phyloP scores from a whole-genome alignment of 2,329 filamentous ascomycete species.

The Apiospora rasikravindrae region DNA sequence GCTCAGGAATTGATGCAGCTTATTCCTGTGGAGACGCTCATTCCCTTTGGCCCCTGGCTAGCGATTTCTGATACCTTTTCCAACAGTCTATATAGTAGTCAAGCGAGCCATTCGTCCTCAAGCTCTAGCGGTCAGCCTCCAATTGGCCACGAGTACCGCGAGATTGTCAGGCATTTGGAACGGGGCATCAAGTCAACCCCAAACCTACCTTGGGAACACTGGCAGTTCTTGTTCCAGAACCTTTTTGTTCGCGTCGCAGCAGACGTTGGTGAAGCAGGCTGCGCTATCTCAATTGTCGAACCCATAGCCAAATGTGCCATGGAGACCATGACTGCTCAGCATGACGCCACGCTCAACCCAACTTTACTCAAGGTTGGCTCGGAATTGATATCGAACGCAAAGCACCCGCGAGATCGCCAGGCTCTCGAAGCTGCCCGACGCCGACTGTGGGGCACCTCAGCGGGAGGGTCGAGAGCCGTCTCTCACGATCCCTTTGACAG shows the following conservation, averaged over 20 bases:
- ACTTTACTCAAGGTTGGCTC: constrained; percentile 43
- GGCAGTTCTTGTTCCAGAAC: constrained; percentile 61
- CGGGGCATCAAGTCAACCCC: constrained; percentile 59
- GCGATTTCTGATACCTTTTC: constrained; percentile 54
- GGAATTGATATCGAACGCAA: constrained; percentile 53
- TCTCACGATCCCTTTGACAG: constrained; percentile 68
- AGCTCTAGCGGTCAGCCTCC: constrained; percentile 50
- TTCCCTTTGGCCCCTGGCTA: constrained; percentile 57
- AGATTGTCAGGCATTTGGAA: constrained; percentile 70
- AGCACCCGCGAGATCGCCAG: constrained; percentile 63
- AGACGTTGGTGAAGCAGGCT: constrained; percentile 71
- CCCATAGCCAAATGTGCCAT: constrained; percentile 66
- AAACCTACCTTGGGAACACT: constrained; percentile 51
- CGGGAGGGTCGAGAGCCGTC: constrained; percentile 45
- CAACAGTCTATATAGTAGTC: constrained; percentile 46
- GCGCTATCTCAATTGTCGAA: constrained; percentile 72
- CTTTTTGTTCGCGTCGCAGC: constrained; percentile 61
- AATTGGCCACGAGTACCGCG: constrained; percentile 72
- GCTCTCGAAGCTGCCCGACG: constrained; percentile 69
- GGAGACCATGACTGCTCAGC: constrained; percentile 39
- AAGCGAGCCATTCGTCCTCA: constrained; percentile 44
- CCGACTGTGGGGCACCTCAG: constrained; percentile 67
- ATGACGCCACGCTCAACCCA: constrained; percentile 27
- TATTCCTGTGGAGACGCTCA: constrained; percentile 50
- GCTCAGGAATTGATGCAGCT: constrained; percentile 57